phyloP scores from a whole-genome alignment of 305 asterid species.

The Stenogyne calaminthoides region DNA sequence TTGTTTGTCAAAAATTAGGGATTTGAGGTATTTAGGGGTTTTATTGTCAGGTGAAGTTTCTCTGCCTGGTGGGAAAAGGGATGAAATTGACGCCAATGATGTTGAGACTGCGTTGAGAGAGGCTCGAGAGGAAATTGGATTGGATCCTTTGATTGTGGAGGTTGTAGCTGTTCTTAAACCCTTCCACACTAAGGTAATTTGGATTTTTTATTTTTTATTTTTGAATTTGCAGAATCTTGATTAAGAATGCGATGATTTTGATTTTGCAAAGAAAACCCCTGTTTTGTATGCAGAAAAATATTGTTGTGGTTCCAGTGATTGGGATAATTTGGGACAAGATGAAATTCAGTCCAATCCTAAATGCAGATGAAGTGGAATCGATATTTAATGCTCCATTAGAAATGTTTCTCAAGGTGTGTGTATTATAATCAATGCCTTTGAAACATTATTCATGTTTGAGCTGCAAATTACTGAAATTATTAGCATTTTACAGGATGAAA shows the following conservation, averaged over 20 bases:
- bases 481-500: slow-evolving; percentile 55
- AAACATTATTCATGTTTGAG: not conserved
- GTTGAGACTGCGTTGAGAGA: slow-evolving; percentile 78
- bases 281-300: slow-evolving; percentile 46
- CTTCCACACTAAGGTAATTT: slow-evolving; percentile 54
- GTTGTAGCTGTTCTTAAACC: slow-evolving; percentile 72
- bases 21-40: not conserved
- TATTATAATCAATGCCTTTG: not conserved
- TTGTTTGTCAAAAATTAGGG: not conserved
- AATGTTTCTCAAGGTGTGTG: slow-evolving; percentile 79
- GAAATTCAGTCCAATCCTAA: slow-evolving; percentile 51
- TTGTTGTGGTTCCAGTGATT: slow-evolving; percentile 69
- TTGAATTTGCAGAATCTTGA: not conserved
- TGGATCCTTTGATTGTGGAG: slow-evolving; percentile 64
- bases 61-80: slow-evolving; percentile 87
- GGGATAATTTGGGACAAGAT: slow-evolving; percentile 60
- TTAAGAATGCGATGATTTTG: not conserved
- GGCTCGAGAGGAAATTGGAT: slow-evolving; percentile 85
- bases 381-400: slow-evolving; percentile 77
- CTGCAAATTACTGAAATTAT: not conserved
- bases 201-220: not conserved
- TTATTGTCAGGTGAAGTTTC: slow-evolving; percentile 74
- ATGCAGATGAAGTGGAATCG: slow-evolving; percentile 73
- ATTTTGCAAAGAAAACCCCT: not conserved
- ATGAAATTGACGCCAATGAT: slow-evolving; percentile 56